phyloP scores from a whole-genome alignment of 1,284 basidiomycete species.

The Psilocybe mexicana region DNA sequence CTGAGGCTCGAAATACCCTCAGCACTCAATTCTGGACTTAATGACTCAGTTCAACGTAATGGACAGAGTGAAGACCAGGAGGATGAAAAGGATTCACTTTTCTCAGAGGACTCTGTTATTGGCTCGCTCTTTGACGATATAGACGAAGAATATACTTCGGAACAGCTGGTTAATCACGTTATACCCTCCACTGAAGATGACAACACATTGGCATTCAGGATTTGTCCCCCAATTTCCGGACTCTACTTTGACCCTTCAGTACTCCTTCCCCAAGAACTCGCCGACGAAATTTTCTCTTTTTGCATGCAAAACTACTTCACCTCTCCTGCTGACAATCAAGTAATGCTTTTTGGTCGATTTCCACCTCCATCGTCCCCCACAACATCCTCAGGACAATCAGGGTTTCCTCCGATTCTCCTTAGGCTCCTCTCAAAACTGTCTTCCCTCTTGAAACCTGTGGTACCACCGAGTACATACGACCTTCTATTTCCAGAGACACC shows the following conservation, averaged over 20 bases:
- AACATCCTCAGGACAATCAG: constrained; percentile 33
- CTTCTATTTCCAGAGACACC: constrained; percentile 54
- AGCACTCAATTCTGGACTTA: constrained; percentile 10
- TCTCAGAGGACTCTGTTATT: constrained; percentile 23
- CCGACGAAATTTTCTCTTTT: constrained; percentile 47
- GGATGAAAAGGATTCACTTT: constrained; percentile 28
- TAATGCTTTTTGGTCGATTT: constrained; percentile 74
- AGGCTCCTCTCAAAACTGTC: constrained; percentile 55
- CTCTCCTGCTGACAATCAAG: constrained; percentile 56
- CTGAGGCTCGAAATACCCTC: constrained; percentile 25
- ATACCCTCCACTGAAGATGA: constrained; percentile 8
- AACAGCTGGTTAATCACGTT: not conserved
- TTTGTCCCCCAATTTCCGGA: constrained; percentile 58
- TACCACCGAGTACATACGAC: constrained; percentile 48
- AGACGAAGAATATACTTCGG: constrained; percentile 19
- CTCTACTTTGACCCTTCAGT: constrained; percentile 60
- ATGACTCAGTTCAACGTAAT: not conserved
- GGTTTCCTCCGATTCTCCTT: constrained; percentile 53
- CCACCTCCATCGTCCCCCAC: constrained; percentile 9
- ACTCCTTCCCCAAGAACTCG: constrained; percentile 49
- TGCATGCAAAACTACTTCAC: constrained; percentile 64
- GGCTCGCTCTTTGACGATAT: constrained; percentile 43
- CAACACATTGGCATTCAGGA: constrained; percentile 27
- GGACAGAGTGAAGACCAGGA: not conserved
- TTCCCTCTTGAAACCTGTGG: constrained; percentile 42